These are phyloP conservation scores for Gliomastix tumulicola DNA, from an alignment of 2,329 filamentous ascomycete genomes.

Conservation along the genomic window DNA sequence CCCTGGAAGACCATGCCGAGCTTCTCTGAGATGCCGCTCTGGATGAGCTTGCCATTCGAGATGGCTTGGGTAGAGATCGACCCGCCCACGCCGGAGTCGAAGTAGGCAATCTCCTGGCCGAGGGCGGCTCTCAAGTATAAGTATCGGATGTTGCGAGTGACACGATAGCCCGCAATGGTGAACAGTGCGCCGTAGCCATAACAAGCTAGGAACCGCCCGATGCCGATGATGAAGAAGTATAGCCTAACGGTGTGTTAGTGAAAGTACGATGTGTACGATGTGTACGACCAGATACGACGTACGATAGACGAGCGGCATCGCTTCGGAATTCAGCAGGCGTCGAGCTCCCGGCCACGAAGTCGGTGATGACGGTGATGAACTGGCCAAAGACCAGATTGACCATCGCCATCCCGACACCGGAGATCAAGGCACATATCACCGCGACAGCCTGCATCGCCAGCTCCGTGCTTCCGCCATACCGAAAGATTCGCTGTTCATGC, in stretches of 20 bases:
- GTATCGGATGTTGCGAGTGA: constrained; percentile 32
- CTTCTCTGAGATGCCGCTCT: constrained; percentile 22
- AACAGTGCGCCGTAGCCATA: constrained; percentile 24
- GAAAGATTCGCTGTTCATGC: constrained; percentile 17
- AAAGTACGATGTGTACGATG: too few species aligned
- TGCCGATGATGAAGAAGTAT: constrained; percentile 16
- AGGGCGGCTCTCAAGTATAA: constrained; percentile 37
- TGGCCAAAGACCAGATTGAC: constrained; percentile 17
- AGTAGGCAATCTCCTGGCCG: constrained; percentile 36
- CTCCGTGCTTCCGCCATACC: constrained; percentile 8
- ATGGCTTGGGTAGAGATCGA: constrained; percentile 29
- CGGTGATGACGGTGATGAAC: constrained; percentile 14
- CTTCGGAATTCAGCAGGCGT: background rate
- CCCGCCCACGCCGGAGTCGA: constrained; percentile 26
- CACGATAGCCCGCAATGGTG: constrained; percentile 36
- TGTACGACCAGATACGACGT: too few species aligned
- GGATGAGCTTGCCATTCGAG: constrained; percentile 26
- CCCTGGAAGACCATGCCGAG: constrained; percentile 21
- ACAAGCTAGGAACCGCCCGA: constrained; percentile 8
- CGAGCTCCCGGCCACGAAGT: background rate
- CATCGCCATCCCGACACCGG: constrained; percentile 16
- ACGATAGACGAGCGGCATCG: background rate
- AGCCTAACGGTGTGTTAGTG: constrained; percentile 10
- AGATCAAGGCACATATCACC: constrained; percentile 12
- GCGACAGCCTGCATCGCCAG: constrained; percentile 12